phyloP scores from a whole-genome alignment of 257 asterid species.

The Solanum pinnatisectum region DNA sequence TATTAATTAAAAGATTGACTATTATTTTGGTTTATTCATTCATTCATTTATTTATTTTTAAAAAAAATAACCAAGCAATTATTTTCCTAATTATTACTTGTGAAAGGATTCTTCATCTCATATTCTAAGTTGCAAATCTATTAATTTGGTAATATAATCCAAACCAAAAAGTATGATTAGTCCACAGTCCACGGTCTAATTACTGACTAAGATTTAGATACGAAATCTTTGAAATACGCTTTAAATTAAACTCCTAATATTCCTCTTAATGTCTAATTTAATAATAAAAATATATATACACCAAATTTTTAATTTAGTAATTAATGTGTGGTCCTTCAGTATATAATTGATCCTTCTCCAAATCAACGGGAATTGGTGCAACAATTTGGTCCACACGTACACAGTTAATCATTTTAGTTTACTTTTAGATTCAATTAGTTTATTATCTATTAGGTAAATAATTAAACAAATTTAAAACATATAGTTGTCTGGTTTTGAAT shows the following conservation, averaged over 20 bases:
- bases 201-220: conserved; percentile 8
- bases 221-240: conserved; percentile 3
- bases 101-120: conserved; percentile 1
- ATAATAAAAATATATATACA: background rate
- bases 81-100: background rate
- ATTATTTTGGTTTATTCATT: background rate
- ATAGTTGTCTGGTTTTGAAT: background rate
- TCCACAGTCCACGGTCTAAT: conserved; percentile 4
- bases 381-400: background rate
- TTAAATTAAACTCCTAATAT: background rate
- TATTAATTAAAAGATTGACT: background rate
- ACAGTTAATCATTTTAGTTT: background rate
- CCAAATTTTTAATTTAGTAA: background rate
- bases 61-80: background rate
- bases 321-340: conserved; percentile 3
- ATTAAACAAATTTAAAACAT: background rate
- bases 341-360: background rate
- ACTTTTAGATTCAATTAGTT: background rate
- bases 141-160: background rate
- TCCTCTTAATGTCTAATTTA: background rate
- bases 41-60: background rate
- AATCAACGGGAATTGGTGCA: background rate
- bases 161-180: background rate
- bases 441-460: background rate
- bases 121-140: background rate